These are phyloP conservation scores for Scheffersomyces parashehatae DNA, from an alignment of 1,139 yeast species.

Conservation along the genomic window DNA sequence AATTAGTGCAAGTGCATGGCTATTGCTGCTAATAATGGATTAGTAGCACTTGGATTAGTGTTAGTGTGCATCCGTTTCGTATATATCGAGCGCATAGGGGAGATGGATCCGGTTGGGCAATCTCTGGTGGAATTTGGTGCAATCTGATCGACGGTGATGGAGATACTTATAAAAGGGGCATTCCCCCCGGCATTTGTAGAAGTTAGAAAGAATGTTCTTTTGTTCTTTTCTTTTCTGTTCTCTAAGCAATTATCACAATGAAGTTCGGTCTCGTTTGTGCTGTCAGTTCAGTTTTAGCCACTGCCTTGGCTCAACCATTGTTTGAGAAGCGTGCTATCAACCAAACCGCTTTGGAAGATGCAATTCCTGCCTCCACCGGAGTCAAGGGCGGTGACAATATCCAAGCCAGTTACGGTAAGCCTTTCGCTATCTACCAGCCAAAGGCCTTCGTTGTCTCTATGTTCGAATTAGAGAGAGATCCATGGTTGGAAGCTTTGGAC, in stretches of 20 bases:
- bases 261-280: constrained; percentile 13
- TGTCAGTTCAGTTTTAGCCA: constrained; percentile 11
- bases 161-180: too few species aligned
- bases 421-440: constrained; percentile 49
- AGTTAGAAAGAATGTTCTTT: too few species aligned
- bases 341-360: constrained; percentile 15
- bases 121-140: too few species aligned
- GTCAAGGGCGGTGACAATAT: constrained; percentile 10
- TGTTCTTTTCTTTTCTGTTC: too few species aligned
- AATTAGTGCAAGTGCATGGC: too few species aligned
- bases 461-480: constrained; percentile 55
- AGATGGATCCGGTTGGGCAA: too few species aligned
- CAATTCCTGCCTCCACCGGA: constrained; percentile 14
- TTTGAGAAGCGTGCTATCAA: constrained; percentile 19
- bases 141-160: too few species aligned
- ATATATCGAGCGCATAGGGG: too few species aligned
- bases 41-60: too few species aligned
- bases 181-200: too few species aligned
- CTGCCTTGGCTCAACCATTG: constrained; percentile 21
- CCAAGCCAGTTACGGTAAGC: constrained; percentile 31
- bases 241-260: constrained; percentile 8
- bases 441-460: constrained; percentile 56
- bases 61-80: too few species aligned
- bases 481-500: constrained; percentile 17
- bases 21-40: too few species aligned